Conservation (phyloP, 768 basidiomycete species). For the Solioccasus polychromus region DNA sequence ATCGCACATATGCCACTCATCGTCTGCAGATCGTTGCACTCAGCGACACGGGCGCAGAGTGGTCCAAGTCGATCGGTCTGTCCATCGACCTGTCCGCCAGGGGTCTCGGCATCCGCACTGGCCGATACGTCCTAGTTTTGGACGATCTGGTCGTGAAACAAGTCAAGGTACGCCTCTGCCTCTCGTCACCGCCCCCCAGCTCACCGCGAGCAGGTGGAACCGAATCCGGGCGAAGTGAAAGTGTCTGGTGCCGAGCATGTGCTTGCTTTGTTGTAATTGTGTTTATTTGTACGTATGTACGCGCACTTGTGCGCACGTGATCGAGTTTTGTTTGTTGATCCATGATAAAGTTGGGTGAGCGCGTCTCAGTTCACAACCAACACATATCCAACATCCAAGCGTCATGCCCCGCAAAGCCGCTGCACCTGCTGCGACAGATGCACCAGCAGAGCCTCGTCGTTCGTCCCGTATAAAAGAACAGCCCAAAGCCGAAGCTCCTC, state of each 20-base stretch:
- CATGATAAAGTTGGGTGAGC: conserved; percentile 36
- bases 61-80: conserved; percentile 56
- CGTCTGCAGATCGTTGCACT: conserved; percentile 51
- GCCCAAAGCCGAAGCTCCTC: conserved; percentile 48
- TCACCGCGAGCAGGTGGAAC: conserved; percentile 11
- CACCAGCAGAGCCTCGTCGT: conserved; percentile 55
- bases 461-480: conserved; percentile 73
- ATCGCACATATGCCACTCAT: conserved; percentile 3
- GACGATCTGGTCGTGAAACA: conserved; percentile 72
- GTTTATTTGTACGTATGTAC: conserved; percentile 31
- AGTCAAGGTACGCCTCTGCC: conserved; percentile 44
- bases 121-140: conserved; percentile 61
- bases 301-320: conserved; percentile 32
- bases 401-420: conserved; percentile 73
- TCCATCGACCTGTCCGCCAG: conserved; percentile 46
- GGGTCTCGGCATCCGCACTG: conserved; percentile 58
- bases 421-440: conserved; percentile 37
- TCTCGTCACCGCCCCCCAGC: background rate
- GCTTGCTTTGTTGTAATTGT: conserved; percentile 12
- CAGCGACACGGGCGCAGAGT: conserved; percentile 52
- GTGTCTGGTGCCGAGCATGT: conserved; percentile 14
- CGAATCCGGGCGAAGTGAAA: background rate
- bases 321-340: conserved; percentile 36
- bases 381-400: conserved; percentile 5
- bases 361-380: conserved; percentile 27